Conservation (phyloP, 2,329 filamentous ascomycete genomes). For the Cladosporium sp. region DNA sequence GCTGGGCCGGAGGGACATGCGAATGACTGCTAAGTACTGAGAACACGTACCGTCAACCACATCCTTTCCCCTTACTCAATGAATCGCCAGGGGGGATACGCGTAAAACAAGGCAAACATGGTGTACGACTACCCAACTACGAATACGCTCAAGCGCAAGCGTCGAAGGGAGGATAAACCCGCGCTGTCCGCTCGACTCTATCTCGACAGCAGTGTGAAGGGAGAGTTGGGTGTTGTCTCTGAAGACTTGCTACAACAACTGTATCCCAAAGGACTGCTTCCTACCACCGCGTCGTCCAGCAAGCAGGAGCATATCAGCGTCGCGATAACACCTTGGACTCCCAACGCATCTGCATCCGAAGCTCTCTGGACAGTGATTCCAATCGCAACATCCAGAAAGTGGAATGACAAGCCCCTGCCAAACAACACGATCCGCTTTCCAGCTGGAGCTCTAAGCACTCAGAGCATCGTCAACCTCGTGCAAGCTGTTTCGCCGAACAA, state of each 20-base stretch:
- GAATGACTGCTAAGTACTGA: constrained; percentile 8
- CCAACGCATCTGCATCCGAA: constrained; percentile 58
- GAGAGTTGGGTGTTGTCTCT: constrained; percentile 82
- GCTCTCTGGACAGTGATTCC: constrained; percentile 85
- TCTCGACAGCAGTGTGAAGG: constrained; percentile 81
- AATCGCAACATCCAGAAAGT: constrained; percentile 51
- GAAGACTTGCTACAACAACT: constrained; percentile 82
- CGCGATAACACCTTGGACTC: constrained; percentile 73
- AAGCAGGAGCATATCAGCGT: constrained; percentile 59
- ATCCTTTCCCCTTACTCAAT: neutral
- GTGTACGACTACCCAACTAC: constrained; percentile 46
- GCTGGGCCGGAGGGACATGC: neutral
- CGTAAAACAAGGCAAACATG: constrained; percentile 39
- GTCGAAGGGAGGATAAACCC: constrained; percentile 63
- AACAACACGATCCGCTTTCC: constrained; percentile 80
- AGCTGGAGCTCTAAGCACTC: constrained; percentile 69
- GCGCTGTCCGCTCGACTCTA: constrained; percentile 78
- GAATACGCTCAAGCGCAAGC: constrained; percentile 54
- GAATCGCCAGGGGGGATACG: neutral
- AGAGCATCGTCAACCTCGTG: constrained; percentile 74
- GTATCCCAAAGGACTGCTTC: constrained; percentile 55
- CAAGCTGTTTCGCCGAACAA: constrained; percentile 74
- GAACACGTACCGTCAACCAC: constrained; percentile 1
- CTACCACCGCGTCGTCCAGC: constrained; percentile 10
- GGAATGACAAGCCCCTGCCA: constrained; percentile 63